A percentile compares a stretch with the other conserved stretches of the same genome.
phyloP scores from a whole-genome alignment of 2,329 filamentous ascomycete species.

The Colletotrichum orchidophilum region DNA sequence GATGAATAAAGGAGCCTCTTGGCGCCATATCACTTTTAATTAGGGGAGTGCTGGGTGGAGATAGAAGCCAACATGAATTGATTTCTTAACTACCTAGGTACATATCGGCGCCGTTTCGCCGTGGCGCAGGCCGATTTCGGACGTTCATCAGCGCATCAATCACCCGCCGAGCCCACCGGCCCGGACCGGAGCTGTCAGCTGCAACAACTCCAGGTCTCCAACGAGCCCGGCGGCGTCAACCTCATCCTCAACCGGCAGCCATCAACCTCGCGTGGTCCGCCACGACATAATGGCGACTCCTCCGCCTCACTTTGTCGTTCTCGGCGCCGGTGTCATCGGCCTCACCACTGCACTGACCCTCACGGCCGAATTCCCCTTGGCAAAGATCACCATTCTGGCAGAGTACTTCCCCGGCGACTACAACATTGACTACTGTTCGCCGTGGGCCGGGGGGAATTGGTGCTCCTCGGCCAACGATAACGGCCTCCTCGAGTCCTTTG shows the following conservation, averaged over 20 bases:
- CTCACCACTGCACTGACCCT: constrained; percentile 78
- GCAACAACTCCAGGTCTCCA: neutral
- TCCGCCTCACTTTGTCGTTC: constrained; percentile 56
- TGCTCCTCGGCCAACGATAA: constrained; percentile 70
- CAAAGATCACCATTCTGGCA: constrained; percentile 72
- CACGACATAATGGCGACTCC: neutral
- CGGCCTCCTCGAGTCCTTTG: constrained; percentile 30
- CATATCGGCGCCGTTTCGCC: neutral
- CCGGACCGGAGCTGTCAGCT: neutral
- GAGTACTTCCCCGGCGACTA: constrained; percentile 96
- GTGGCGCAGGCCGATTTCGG: neutral
- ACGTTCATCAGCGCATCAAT: neutral
- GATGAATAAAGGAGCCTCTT: too few relatives aligned
- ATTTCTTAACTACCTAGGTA: neutral
- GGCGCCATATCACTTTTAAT: too few relatives aligned
- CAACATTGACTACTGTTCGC: constrained; percentile 88
- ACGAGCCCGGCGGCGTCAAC: neutral
- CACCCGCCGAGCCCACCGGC: too few relatives aligned
- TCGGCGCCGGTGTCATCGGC: constrained; percentile 78
- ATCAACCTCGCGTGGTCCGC: neutral
- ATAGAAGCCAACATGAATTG: too few relatives aligned
- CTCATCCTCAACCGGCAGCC: neutral
- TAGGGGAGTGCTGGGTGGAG: too few relatives aligned
- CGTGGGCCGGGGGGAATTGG: constrained; percentile 84
- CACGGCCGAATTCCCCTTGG: constrained; percentile 3